phyloP scores from a whole-genome alignment of 2,329 filamentous ascomycete genomes.

The Colletotrichum musae region DNA sequence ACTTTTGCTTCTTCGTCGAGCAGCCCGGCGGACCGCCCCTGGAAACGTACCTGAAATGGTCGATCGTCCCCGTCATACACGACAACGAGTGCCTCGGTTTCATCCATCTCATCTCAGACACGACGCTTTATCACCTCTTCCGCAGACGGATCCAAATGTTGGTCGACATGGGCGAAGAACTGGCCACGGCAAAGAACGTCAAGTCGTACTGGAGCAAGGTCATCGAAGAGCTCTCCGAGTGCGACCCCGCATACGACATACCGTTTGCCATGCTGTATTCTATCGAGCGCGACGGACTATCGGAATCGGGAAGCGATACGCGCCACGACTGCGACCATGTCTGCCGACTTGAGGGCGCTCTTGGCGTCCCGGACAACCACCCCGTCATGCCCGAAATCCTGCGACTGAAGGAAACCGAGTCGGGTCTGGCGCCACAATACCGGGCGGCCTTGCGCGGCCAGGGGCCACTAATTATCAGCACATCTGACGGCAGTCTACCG shows the following conservation, averaged over 20 bases:
- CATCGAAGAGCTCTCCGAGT: slow-evolving; percentile 59
- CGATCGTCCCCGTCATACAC: slow-evolving; percentile 62
- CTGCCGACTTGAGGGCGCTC: slow-evolving; percentile 60
- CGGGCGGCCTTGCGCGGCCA: slow-evolving; percentile 55
- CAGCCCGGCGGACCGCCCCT: slow-evolving; percentile 57
- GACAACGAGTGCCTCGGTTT: slow-evolving; percentile 60
- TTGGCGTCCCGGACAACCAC: slow-evolving; percentile 62
- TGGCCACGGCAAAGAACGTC: slow-evolving; percentile 59
- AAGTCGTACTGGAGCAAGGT: slow-evolving; percentile 64
- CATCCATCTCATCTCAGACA: slow-evolving; percentile 63
- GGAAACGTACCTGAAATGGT: slow-evolving; percentile 65
- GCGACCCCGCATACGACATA: slow-evolving; percentile 62
- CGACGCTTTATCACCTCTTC: slow-evolving; percentile 63
- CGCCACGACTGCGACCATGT: slow-evolving; percentile 50
- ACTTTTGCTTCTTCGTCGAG: slow-evolving; percentile 62
- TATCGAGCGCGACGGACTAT: slow-evolving; percentile 57
- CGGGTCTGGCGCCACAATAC: slow-evolving; percentile 57
- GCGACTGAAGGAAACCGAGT: slow-evolving; percentile 53
- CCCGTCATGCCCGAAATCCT: slow-evolving; percentile 56
- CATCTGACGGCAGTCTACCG: slow-evolving; percentile 69
- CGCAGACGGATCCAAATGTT: slow-evolving; percentile 65
- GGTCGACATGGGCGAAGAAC: slow-evolving; percentile 61
- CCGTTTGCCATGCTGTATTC: slow-evolving; percentile 67
- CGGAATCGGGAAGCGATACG: slow-evolving; percentile 43
- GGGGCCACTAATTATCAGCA: slow-evolving; percentile 58